Evolutionary conservation across 148 eudicot genomes (phyloP).

Genomic region (Amaranthus palmeri): DNA sequence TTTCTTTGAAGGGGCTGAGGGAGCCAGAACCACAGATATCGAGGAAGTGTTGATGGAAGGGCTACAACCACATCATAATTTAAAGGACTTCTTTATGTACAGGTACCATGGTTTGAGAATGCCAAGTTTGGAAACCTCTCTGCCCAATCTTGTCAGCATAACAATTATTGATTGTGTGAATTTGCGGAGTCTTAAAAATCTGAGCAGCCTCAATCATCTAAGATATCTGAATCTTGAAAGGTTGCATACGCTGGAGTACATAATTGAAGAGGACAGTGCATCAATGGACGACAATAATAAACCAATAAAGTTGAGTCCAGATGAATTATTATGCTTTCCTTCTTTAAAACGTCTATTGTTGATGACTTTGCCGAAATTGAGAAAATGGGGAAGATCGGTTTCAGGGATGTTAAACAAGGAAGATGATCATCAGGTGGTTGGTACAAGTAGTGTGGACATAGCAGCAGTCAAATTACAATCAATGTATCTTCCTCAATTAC

Average conservation of each 20-base stretch:
- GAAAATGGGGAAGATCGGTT: slow-evolving; percentile 16
- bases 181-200: slow-evolving; percentile 4
- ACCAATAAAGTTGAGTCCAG: neutral
- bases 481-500: neutral
- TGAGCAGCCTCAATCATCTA: neutral
- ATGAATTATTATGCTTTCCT: slow-evolving; percentile 4
- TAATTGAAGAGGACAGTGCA: neutral
- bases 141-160: slow-evolving; percentile 23
- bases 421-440: too few species aligned
- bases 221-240: neutral
- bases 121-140: neutral
- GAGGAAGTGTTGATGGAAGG: slow-evolving; percentile 11
- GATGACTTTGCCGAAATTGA: neutral
- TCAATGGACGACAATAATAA: neutral
- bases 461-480: too few species aligned
- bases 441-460: too few species aligned
- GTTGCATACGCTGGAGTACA: slow-evolving; percentile 8
- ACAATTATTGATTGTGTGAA: neutral
- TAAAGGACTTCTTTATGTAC: neutral
- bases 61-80: slow-evolving; percentile 21
- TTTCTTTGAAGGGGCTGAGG: too few species aligned
- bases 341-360: slow-evolving; percentile 15
- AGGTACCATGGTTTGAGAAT: neutral
- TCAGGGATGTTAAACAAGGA: too few species aligned
- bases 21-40: too few species aligned